Conservation (phyloP, 345 rosid genomes). For the Corchorus olitorius region DNA sequence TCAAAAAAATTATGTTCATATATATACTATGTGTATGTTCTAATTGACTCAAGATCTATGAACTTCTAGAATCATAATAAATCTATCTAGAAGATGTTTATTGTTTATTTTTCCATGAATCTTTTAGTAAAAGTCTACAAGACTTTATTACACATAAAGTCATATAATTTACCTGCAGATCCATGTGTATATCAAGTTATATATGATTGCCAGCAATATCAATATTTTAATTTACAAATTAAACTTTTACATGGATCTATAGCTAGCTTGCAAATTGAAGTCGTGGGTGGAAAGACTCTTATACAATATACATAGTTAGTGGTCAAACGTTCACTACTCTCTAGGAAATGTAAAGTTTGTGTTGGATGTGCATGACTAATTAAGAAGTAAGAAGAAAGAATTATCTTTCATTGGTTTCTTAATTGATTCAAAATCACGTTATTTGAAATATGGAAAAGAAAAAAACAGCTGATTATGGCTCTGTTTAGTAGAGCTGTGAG, state of each 20-base stretch:
- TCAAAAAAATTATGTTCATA: no score
- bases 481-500: no score
- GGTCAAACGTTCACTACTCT: not conserved
- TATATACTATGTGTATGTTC: no score
- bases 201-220: not conserved
- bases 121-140: not conserved
- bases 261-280: not conserved
- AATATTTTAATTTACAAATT: not conserved
- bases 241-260: not conserved
- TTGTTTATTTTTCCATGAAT: not conserved
- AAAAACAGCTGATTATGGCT: no score
- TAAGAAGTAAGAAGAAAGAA: no score
- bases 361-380: not conserved
- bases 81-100: not conserved
- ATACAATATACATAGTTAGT: not conserved
- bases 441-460: no score
- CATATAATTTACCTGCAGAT: not conserved
- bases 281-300: not conserved
- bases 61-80: not conserved
- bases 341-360: not conserved
- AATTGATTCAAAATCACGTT: no score
- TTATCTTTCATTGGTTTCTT: no score
- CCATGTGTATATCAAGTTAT: not conserved
- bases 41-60: no score
- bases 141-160: not conserved